Percentiles rank a stretch among this genome's conserved stretches.
Evolutionary conservation across 192 early-diverging fungal genomes (phyloP).

Genomic region (Gigaspora rosea): DNA sequence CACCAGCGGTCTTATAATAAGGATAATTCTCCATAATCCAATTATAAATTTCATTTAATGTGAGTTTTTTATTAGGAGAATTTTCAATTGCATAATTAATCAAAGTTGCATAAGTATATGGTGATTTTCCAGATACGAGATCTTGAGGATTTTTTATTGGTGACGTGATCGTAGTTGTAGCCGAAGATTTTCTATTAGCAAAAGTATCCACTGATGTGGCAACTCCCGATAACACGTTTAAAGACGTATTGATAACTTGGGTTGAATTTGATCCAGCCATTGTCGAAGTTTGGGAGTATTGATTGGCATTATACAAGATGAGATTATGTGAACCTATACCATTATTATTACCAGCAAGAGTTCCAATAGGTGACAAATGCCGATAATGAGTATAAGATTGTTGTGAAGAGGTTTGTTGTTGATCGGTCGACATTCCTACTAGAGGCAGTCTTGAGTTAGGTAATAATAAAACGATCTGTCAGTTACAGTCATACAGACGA

Average conservation of each 20-base stretch:
- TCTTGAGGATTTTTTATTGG: conserved; percentile 33
- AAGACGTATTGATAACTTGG: not conserved
- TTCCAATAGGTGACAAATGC: conserved; percentile 3
- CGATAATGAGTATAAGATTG: too few relatives aligned
- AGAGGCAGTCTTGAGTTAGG: too few relatives aligned
- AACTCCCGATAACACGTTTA: conserved; percentile 1
- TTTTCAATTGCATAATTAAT: conserved; percentile 81
- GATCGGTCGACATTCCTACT: too few relatives aligned
- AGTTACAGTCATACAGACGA: too few relatives aligned
- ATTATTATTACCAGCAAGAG: not conserved
- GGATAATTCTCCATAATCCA: conserved; percentile 78
- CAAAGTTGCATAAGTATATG: conserved; percentile 81
- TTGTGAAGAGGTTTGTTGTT: conserved; percentile 11
- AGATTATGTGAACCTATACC: not conserved
- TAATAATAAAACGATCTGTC: too few relatives aligned
- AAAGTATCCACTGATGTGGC: not conserved
- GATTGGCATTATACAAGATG: not conserved
- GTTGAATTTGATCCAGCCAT: not conserved
- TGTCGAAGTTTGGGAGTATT: not conserved
- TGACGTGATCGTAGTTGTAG: conserved; percentile 16
- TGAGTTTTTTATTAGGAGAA: conserved; percentile 66
- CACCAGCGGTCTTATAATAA: conserved; percentile 73
- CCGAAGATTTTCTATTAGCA: not conserved
- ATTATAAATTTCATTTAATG: conserved; percentile 83
- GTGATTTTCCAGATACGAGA: conserved; percentile 59